Evolutionary conservation across 352 stramenopile genomes (phyloP), one percentile per base, ranked within the genome.

Genomic region (Globisporangium emineosum): DNA sequence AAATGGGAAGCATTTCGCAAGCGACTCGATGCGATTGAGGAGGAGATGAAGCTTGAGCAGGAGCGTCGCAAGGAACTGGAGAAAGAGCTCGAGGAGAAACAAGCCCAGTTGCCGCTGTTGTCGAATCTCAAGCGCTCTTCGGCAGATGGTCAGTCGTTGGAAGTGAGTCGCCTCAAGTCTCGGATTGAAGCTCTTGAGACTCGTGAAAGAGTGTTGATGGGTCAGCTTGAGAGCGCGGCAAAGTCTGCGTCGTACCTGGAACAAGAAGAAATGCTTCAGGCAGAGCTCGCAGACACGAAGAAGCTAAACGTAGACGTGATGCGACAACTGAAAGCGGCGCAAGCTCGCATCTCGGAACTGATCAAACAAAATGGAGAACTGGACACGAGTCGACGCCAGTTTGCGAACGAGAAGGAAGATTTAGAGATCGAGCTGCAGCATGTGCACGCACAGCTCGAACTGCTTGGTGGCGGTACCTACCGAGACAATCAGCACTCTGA

Each of bases 1-100:
- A 88, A 86, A 33, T 89, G 79, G 72, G 83, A 91, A 7, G 73
- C 76, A 21, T 93, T 94, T 67, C 77, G 78, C 35, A 89, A 81
- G 58, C 83, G 86, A 2, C 68, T 94, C 4, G 78, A 93, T 42
- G 64, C 69, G 7, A 51, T 94, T 1, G 86, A 92, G 67, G 77
- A 82, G 6, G 86, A 89, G 33, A 74, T 92, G 35, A 69, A 65
- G 21, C 65, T 68, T 27, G 81, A 89, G 35, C 79, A 89, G 30
- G 61, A 83, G 50, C 76, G 73, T 2, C 78, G 83, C 8, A 78
- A 82, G 25, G 69, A 80, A 30, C 52, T 90, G 5, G 79, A 92
- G 65, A 78, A 87, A 62, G 80, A 90, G 13, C 74, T 91, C 8
- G 75, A 89, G 45, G 73, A 84, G 15, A 76, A 81, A 12, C 70